These are phyloP conservation scores for Tympanopsis confertula DNA, from an alignment of 2,329 filamentous ascomycete species.

Conservation along the genomic window DNA sequence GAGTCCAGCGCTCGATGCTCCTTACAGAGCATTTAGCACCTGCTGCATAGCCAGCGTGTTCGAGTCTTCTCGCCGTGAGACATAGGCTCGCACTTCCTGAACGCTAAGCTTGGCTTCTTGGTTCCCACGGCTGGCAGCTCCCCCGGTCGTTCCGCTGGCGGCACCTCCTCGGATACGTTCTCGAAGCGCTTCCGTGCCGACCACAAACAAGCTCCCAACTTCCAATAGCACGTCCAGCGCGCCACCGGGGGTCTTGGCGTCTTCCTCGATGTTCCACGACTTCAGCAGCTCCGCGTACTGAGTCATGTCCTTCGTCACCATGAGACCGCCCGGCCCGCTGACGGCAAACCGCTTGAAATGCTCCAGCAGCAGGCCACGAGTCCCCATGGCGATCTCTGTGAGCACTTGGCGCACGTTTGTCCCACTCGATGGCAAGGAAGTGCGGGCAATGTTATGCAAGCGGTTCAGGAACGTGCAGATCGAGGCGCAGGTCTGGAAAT, in stretches of 20 bases:
- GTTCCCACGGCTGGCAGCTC: not conserved
- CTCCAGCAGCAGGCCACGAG: not conserved
- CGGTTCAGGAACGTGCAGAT: not conserved
- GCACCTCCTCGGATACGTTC: not conserved
- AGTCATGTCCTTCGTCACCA: slow-evolving; percentile 1
- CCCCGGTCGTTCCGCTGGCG: not conserved
- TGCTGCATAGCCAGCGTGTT: not conserved
- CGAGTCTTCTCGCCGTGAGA: not conserved
- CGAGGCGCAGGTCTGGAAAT: not conserved
- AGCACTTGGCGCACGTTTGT: not conserved
- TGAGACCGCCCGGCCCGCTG: not conserved
- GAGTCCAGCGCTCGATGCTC: no score
- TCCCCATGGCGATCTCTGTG: not conserved
- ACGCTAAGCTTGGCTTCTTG: not conserved
- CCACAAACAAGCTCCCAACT: not conserved
- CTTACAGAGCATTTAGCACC: not conserved
- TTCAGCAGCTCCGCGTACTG: slow-evolving; percentile 1
- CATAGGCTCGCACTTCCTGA: not conserved
- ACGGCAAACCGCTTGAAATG: not conserved
- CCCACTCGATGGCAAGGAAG: not conserved
- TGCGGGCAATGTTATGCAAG: not conserved
- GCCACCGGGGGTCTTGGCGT: not conserved
- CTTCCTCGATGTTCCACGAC: slow-evolving; percentile 1
- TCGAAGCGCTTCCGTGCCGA: not conserved
- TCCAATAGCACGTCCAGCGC: not conserved